Base-by-base conservation (phyloP, 2,329 filamentous ascomycete species). In the Trichoderma semiorbis region DNA sequence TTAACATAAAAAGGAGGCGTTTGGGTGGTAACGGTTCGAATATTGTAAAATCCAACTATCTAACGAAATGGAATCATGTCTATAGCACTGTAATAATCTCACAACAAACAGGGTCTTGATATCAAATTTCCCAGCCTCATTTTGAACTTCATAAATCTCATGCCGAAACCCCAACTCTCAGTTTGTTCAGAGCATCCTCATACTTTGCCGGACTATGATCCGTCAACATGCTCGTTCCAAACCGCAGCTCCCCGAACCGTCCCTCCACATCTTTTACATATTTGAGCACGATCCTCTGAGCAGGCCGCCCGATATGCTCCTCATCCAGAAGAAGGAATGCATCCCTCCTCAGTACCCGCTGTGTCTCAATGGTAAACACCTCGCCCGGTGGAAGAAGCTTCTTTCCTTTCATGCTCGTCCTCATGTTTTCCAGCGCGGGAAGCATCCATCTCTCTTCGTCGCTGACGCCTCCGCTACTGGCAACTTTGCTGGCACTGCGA, bases 171-270 rank as follows among this genome's bases (percentile, higher is more conserved):
- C 87, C 87, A 11, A 84, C 74, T 21, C 82, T 80, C 78, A 94
- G 82, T 73, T 88, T 88, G 71, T 88, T 87, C 75, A 95, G 80
- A 72, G 89, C 90, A 72, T 88, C 87, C 80, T 94, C 92, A 78
- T 95, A 95, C 74, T 89, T 85, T 30, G 88, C 91, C 3, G 92
- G 92, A 74, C 89, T 93, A 78, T 95, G 92, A 78, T 95, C 92
- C 72, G 89, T 85, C 80, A 95, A 83, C 91, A 94, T 93, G 61
- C 90, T 90, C 28, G 89, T 88, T 6, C 90, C 91, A 78, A 95
- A 94, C 57, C 87, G 84, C 55, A 94, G 83, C 81, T 94, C 92
- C 32, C 88, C 85, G 78, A 94, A 94, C 68, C 88, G 83, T 26
- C 85, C 85, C 77, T 93, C 91, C 34, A 93, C 92, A 78, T 94